Evolutionary conservation across 2,329 filamentous ascomycete genomes (phyloP).

Genomic region (Shiraia sp.): DNA sequence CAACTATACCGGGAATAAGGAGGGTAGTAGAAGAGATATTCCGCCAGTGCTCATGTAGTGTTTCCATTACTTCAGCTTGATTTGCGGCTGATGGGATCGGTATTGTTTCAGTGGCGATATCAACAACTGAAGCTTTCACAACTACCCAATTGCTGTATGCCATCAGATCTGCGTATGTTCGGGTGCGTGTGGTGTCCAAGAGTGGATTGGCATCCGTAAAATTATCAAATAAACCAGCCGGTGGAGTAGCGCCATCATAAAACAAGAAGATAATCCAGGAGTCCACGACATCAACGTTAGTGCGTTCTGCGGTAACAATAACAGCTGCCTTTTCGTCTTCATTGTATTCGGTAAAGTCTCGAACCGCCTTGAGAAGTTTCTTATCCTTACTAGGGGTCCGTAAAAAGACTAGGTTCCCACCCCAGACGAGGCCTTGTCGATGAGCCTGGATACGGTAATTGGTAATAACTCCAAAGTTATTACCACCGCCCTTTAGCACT

Average conservation of each 20-base stretch:
- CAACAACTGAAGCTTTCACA: slow-evolving; percentile 37
- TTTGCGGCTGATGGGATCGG: slow-evolving; percentile 30
- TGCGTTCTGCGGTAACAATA: slow-evolving; percentile 34
- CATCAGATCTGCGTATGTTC: slow-evolving; percentile 54
- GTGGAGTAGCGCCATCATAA: slow-evolving; percentile 46
- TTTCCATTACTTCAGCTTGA: slow-evolving; percentile 29
- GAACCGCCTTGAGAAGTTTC: slow-evolving; percentile 52
- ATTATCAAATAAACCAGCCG: slow-evolving; percentile 58
- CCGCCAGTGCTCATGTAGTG: slow-evolving; percentile 36
- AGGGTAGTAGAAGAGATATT: slow-evolving; percentile 26
- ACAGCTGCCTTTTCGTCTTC: slow-evolving; percentile 47
- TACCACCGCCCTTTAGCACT: slow-evolving; percentile 43
- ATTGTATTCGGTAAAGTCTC: slow-evolving; percentile 60
- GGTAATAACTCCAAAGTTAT: slow-evolving; percentile 48
- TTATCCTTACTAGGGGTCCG: slow-evolving; percentile 41
- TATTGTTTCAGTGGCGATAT: slow-evolving; percentile 41
- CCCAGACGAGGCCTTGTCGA: slow-evolving; percentile 46
- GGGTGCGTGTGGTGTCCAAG: slow-evolving; percentile 53
- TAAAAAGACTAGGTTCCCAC: slow-evolving; percentile 52
- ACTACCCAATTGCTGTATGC: slow-evolving; percentile 50
- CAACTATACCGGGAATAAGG: slow-evolving; percentile 36
- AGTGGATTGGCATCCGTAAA: slow-evolving; percentile 56
- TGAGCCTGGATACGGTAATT: slow-evolving; percentile 30
- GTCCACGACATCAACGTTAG: slow-evolving; percentile 32
- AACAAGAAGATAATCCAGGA: slow-evolving; percentile 40